phyloP scores from a whole-genome alignment of 345 rosid genomes.

The Rhodamnia argentea region DNA sequence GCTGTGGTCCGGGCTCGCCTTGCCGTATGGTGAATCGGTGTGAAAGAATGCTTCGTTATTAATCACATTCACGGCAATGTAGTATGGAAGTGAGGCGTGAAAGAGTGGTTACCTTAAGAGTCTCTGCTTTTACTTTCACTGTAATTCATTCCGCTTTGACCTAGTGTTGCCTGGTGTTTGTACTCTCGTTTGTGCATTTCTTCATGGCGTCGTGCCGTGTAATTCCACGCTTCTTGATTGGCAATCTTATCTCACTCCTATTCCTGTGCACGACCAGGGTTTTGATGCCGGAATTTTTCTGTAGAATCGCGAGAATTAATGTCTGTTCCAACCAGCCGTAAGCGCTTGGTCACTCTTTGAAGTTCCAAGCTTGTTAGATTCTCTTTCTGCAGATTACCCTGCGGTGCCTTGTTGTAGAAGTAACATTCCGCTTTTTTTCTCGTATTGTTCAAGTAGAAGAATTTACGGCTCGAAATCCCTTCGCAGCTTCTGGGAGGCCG shows the following conservation, averaged over 20 bases:
- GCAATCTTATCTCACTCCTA: not conserved
- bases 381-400: not conserved
- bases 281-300: not conserved
- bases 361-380: not conserved
- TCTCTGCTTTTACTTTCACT: too few relatives aligned
- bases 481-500: constrained; percentile 72
- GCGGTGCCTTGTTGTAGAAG: not conserved
- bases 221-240: not conserved
- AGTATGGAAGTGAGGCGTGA: too few relatives aligned
- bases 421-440: not conserved
- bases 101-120: too few relatives aligned
- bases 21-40: too few relatives aligned
- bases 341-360: constrained; percentile 7
- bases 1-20: too few relatives aligned
- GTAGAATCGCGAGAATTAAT: constrained; percentile 14
- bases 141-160: too few relatives aligned
- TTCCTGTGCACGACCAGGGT: constrained; percentile 8
- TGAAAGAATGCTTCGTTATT: too few relatives aligned
- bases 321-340: constrained; percentile 51
- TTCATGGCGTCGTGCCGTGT: not conserved
- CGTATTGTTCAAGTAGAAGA: not conserved
- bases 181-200: not conserved
- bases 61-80: too few relatives aligned
- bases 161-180: too few relatives aligned
- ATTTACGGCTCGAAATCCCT: not conserved